These are phyloP conservation scores for Perilla frutescens DNA, from an alignment of 257 asterid genomes.

Conservation along the genomic window DNA sequence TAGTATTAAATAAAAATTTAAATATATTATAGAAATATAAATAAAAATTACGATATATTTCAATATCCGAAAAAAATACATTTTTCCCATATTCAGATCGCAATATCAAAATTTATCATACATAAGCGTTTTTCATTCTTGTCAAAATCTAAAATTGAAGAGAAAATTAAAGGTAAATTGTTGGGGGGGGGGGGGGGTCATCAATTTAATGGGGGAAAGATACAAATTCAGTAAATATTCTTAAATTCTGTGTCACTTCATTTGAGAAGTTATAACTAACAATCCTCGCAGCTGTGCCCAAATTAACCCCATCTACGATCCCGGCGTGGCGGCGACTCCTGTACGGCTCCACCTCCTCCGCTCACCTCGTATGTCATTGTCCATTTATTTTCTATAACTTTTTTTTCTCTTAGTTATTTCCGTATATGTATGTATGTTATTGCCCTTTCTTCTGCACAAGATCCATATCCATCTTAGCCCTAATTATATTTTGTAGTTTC, in stretches of 20 bases:
- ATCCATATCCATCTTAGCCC: slow-evolving; percentile 16
- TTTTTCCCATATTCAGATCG: too few species aligned
- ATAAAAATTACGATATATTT: too few species aligned
- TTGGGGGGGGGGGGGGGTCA: too few species aligned
- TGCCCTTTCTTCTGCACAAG: slow-evolving; percentile 12
- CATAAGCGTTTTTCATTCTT: too few species aligned
- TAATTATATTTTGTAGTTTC: neutral
- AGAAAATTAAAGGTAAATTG: too few species aligned
- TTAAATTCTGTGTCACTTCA: neutral
- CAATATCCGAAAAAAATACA: too few species aligned
- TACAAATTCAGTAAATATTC: neutral
- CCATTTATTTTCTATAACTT: neutral
- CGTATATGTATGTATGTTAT: neutral
- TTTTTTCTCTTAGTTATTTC: neutral
- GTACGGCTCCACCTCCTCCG: slow-evolving; percentile 13
- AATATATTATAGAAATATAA: too few species aligned
- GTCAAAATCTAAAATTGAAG: too few species aligned
- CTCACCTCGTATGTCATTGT: neutral
- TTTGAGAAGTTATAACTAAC: neutral
- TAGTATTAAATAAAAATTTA: too few species aligned
- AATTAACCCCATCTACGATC: slow-evolving; percentile 29
- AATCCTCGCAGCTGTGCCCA: neutral
- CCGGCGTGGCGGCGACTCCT: slow-evolving; percentile 24
- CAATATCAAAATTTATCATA: too few species aligned
- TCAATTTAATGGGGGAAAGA: too few species aligned